Conservation (phyloP, 2,329 filamentous ascomycete genomes). For the Beauveria asiatica region DNA sequence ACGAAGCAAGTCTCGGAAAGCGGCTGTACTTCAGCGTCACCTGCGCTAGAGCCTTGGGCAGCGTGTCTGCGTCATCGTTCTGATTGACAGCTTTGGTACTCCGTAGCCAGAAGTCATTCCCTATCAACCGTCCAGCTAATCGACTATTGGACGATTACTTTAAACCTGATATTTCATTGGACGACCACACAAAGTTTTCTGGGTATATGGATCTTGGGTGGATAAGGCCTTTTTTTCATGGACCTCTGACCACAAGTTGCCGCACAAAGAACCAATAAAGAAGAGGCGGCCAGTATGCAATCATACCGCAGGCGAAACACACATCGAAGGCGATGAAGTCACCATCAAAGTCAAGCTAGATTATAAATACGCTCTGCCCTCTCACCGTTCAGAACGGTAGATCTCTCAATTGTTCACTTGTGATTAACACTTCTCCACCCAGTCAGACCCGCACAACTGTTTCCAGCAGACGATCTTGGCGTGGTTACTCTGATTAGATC, state of each 20-base stretch:
- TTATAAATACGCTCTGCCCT: slow-evolving; percentile 27
- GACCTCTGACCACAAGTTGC: background rate
- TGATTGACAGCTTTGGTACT: background rate
- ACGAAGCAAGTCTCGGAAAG: background rate
- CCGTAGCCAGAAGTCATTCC: background rate
- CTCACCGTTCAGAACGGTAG: slow-evolving; percentile 35
- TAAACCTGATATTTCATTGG: background rate
- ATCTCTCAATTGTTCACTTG: slow-evolving; percentile 3
- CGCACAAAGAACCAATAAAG: background rate
- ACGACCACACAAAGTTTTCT: background rate
- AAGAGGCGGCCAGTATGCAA: background rate
- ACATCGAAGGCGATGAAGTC: slow-evolving; percentile 9
- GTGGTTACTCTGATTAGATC: background rate
- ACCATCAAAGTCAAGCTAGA: slow-evolving; percentile 11
- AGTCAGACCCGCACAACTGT: background rate
- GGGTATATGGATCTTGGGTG: background rate
- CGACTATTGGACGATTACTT: too few relatives aligned
- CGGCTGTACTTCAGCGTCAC: background rate
- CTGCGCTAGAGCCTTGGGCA: too few relatives aligned
- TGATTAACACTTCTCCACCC: background rate
- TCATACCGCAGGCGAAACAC: background rate
- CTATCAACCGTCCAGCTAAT: too few relatives aligned
- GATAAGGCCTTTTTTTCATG: background rate
- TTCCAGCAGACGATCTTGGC: background rate
- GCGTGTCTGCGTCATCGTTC: background rate